Evolutionary conservation across 1,284 basidiomycete species (phyloP), one percentile per base, ranked within the genome.

Genomic region (Cutaneotrichosporon curvatum): DNA sequence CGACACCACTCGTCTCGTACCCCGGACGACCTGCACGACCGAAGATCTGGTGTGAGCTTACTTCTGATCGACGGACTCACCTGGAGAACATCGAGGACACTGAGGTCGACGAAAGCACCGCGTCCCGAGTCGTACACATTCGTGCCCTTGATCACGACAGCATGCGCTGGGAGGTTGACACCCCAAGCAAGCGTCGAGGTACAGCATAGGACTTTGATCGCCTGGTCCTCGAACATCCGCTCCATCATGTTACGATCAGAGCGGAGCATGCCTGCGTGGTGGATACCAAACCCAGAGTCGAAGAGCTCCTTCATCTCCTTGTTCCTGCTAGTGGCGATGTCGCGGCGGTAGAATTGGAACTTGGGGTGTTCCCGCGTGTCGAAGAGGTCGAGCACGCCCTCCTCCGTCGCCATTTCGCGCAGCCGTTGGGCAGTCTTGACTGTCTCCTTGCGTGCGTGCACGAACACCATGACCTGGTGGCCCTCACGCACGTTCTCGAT

Each of bases 381-480:
- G 65, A 96, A 90, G 31, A 87, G 76, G 30, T 87, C 87, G 9
- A 79, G 62, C 35, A 78, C 78, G 0, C 83, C 87, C 57, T 96
- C 89, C 15, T 77, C 70, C 8, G 79, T 65, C 0, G 90, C 84
- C 53, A 84, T 79, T 56, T 98, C 95, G 48, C 83, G 82, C 14
- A 99, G 76, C n/a, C 79, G 80, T 61, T 83, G 74, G 0, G 92
- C 91, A 0, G 88, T 82, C 67, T 95, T 96, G 52, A 99, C 95
- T 0, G 95, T 99, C 64, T 98, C 95, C 71, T 96, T 98, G 22
- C 95, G 81, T 15, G 95, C 90, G 68, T 99, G 95, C 10, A 99
- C 95, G 63, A 99, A 99, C 0, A 99, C 90, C 94, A 99, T 98
- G 48, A 97, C 91, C 70, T 98, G 95, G 70, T 99, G 95, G 0